Evolutionary conservation across 192 early-diverging fungal species (phyloP), one percentile per base, ranked within the genome.

Genomic region (Linnemannia exigua): DNA sequence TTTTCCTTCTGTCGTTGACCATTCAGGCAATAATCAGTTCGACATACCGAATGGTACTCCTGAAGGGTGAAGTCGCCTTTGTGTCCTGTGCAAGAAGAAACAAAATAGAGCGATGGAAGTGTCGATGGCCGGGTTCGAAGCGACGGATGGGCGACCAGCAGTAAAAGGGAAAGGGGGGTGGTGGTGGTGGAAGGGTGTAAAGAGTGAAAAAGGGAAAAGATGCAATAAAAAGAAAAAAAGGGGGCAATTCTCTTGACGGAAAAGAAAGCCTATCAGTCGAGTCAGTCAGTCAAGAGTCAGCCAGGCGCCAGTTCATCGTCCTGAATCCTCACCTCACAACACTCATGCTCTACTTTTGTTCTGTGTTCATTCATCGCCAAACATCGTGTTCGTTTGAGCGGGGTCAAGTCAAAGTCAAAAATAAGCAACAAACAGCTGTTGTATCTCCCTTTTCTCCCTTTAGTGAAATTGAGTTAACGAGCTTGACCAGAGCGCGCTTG

Each of bases 101-200:
- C 3, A 68, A 68, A 35, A 70, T 5, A 50, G 48, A 14, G 17
- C 15, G n/a, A 31, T 11, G 58, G 58, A 63, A 63, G 25, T 63
- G 58, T 63, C 28, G 58, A 63, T 28, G 58, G 58, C 58, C 58
- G 58, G 28, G 28, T 31, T 63, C 28, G 68, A 41, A 70, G n/a
- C 7, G 68, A 11, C 7, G 54, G 58, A 75, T 75, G 74, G 58
- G 58, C 15, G 50, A 50, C 28, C 28, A 25, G 73, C 20, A 74
- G 50, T 28, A 7, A 54, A 16, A 38, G 8, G 38, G 41, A 28
- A 68, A 50, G 33, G 41, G 36, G 28, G 6, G 46, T 20, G 36
- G 70, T 6, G 17, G 1, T 31, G 75, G 48, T 20, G 58, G 75
- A 36, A 50, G 41, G 50, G 25, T 67, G 63, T 11, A 50, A 76